Evolutionary conservation across 768 basidiomycete genomes (phyloP), one percentile per base, ranked within the genome.

Genomic region (Auriculariales sp.): DNA sequence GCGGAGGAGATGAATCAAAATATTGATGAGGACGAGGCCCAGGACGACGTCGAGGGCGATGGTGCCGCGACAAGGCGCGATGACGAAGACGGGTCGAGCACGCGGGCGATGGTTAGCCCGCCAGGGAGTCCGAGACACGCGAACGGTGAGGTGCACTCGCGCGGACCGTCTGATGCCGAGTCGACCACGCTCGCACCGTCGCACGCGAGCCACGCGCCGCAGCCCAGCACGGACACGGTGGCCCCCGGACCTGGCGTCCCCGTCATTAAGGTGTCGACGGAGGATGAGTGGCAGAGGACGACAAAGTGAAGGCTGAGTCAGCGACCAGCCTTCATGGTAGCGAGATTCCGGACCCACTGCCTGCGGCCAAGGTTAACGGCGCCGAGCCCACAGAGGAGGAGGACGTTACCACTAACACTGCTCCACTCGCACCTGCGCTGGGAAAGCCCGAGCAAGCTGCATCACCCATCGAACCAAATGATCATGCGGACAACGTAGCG

Each of bases 61-160:
- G 72, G 81, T 46, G 83, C 83, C 19, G 83, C 83, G 42, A 89
- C 77, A 17, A 68, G 74, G 39, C 86, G 66, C 9, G 72, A 88
- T 15, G n/a, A 36, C 35, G 35, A 36, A 15, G 35, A 36, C 35
- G 15, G n/a, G 35, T 36, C 35, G 54, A 53, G n/a, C n/a, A 34
- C 33, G 51, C 39, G 22, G 29, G 34, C 31, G 52, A 49, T 55
- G 47, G 54, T 54, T 39, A 55, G 58, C 35, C 53, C 55, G 22
- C 39, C 31, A 52, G 47, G 36, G 49, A 12, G 57, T 52, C 32
- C 54, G 53, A 25, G 58, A 57, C n/a, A n/a, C n/a, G n/a, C n/a
- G n/a, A 36, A 36, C 2, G 35, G 35, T n/a, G 10, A 10, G 10
- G 10, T 6, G 35, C 39, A 44, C 15, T 5, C 39, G 22, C 39